Evolutionary conservation across 106 monocot genomes (phyloP).

Genomic region (Dendrobium catenatum): DNA sequence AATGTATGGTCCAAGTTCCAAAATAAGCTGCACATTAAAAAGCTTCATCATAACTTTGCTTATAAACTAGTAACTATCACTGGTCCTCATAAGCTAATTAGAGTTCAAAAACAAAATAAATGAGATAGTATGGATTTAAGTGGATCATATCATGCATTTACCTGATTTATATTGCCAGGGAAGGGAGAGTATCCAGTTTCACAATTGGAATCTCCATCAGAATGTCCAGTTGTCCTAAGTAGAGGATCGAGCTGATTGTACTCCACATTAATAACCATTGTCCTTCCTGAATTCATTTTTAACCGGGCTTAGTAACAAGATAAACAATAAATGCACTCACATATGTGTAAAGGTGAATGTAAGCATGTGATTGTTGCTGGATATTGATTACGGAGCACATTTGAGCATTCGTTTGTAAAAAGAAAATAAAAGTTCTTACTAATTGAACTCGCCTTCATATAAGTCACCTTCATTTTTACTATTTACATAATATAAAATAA

Average conservation of each 20-base stretch:
- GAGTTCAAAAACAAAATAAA: not conserved
- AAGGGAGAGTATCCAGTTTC: conserved; percentile 94
- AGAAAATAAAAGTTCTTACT: not conserved
- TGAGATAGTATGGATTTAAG: not conserved
- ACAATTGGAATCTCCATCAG: conserved; percentile 87
- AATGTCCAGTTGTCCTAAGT: conserved; percentile 79
- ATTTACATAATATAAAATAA: not conserved
- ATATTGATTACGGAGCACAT: not conserved
- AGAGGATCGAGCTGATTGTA: conserved; percentile 98
- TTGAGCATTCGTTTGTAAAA: not conserved
- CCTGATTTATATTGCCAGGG: conserved; percentile 99
- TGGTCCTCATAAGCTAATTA: not conserved
- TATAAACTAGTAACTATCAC: not conserved
- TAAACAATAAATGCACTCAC: not conserved
- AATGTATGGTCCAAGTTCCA: conserved; percentile 79
- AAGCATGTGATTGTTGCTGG: not conserved
- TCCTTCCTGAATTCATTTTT: conserved; percentile 48
- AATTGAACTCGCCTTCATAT: not conserved
- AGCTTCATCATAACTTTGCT: not conserved
- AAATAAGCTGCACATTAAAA: conserved; percentile 60
- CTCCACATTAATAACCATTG: conserved; percentile 95
- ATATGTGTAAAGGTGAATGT: not conserved
- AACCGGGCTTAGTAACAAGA: conserved; percentile 2
- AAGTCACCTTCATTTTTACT: not conserved
- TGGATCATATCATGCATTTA: conserved; percentile 15